Conservation (phyloP, 352 stramenopile genomes). For the Phytophthora rubi region DNA sequence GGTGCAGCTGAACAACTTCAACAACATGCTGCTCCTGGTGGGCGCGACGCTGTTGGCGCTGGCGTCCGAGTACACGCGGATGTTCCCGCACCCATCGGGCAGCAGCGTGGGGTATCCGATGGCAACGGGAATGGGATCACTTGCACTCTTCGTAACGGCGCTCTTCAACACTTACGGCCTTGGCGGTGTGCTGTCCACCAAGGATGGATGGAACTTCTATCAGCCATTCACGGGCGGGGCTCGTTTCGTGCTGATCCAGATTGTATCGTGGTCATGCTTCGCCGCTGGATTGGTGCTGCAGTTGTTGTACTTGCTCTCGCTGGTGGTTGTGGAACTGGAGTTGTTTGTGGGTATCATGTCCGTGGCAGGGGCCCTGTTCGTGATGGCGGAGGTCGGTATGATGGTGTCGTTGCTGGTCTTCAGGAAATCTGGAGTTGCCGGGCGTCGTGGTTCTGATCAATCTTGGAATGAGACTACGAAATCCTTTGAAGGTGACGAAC, state of each 20-base stretch:
- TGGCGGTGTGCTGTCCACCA: constrained; percentile 70
- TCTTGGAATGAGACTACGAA: too few relatives aligned
- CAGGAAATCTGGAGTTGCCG: neutral
- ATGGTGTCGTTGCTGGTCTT: constrained; percentile 53
- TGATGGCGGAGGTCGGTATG: constrained; percentile 71
- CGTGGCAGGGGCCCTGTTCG: constrained; percentile 51
- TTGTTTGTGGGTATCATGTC: constrained; percentile 79
- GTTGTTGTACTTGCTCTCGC: constrained; percentile 76
- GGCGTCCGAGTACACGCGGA: constrained; percentile 64
- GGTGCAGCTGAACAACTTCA: constrained; percentile 86
- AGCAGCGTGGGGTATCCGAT: constrained; percentile 58
- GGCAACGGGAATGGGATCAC: constrained; percentile 61
- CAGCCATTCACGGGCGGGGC: constrained; percentile 83
- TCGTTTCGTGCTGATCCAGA: constrained; percentile 77
- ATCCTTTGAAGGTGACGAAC: too few relatives aligned
- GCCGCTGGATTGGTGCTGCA: constrained; percentile 69
- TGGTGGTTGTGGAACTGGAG: constrained; percentile 81
- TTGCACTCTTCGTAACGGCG: constrained; percentile 75
- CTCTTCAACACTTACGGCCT: constrained; percentile 87
- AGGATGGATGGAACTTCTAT: constrained; percentile 85
- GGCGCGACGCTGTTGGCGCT: constrained; percentile 67
- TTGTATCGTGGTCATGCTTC: constrained; percentile 85
- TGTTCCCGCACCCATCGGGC: constrained; percentile 40
- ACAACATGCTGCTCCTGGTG: constrained; percentile 84
- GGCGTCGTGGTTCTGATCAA: too few relatives aligned